Conservation (phyloP, 2,329 filamentous ascomycete genomes). For the Emergomyces pasteurianus region DNA sequence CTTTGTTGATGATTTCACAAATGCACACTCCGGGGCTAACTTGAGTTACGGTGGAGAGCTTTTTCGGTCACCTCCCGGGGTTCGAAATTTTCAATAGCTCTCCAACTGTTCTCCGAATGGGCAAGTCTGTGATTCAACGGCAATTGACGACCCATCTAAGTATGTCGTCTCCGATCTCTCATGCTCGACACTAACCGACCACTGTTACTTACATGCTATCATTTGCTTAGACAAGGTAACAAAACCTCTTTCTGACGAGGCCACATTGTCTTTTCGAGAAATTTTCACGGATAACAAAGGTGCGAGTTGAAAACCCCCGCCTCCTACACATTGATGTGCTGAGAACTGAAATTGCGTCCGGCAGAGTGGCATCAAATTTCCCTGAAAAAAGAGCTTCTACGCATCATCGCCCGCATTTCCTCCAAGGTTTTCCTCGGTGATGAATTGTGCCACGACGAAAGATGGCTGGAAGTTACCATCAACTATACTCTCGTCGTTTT, state of each 20-base stretch:
- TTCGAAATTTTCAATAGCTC: slow-evolving; percentile 16
- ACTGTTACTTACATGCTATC: neutral
- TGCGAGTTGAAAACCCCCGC: slow-evolving; percentile 3
- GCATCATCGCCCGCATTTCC: slow-evolving; percentile 42
- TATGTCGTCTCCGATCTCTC: slow-evolving; percentile 7
- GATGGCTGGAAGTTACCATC: slow-evolving; percentile 38
- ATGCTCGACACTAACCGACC: neutral
- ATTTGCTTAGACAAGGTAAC: slow-evolving; percentile 14
- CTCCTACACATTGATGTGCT: neutral
- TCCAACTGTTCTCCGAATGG: slow-evolving; percentile 3
- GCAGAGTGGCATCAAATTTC: slow-evolving; percentile 44
- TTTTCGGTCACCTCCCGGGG: neutral
- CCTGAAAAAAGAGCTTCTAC: slow-evolving; percentile 42
- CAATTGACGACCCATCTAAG: slow-evolving; percentile 22
- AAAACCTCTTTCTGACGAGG: slow-evolving; percentile 19
- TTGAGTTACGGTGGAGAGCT: neutral
- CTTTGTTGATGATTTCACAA: neutral
- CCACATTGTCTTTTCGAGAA: slow-evolving; percentile 15
- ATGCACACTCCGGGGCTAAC: neutral
- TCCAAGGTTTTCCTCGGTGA: slow-evolving; percentile 44
- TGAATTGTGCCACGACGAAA: slow-evolving; percentile 39
- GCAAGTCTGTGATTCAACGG: slow-evolving; percentile 17
- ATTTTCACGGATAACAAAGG: slow-evolving; percentile 16
- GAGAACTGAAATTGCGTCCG: slow-evolving; percentile 3
- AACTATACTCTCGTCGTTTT: slow-evolving; percentile 15